phyloP scores from a whole-genome alignment of 192 early-diverging fungal species.

The Jimgerdemannia flammicorona region DNA sequence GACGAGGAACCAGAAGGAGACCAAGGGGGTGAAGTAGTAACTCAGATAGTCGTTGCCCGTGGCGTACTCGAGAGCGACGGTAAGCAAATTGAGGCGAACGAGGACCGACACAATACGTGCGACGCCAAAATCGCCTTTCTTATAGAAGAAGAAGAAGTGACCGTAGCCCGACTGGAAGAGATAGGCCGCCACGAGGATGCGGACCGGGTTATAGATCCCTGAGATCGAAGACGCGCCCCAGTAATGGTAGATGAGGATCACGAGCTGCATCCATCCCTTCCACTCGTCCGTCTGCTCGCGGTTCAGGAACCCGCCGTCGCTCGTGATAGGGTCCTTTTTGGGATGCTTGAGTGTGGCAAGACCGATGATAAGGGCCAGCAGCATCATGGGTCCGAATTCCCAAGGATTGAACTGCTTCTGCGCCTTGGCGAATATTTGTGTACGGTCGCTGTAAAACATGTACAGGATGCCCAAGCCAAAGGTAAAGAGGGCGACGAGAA shows the following conservation, averaged over 20 bases:
- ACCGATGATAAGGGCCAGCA: slow-evolving; percentile 38
- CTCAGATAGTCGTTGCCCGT: slow-evolving; percentile 70
- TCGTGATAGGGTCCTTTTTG: slow-evolving; percentile 26
- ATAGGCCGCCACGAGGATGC: slow-evolving; percentile 72
- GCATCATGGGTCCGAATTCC: slow-evolving; percentile 44
- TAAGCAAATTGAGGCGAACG: slow-evolving; percentile 66
- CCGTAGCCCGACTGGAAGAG: slow-evolving; percentile 85
- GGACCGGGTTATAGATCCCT: slow-evolving; percentile 68
- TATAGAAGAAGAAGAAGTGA: slow-evolving; percentile 69
- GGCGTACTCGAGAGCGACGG: slow-evolving; percentile 55
- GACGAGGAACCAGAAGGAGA: slow-evolving; percentile 63
- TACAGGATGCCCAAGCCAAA: slow-evolving; percentile 51
- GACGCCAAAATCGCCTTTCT: slow-evolving; percentile 64
- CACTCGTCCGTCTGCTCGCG: slow-evolving; percentile 82
- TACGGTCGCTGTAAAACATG: slow-evolving; percentile 68
- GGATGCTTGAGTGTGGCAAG: slow-evolving; percentile 36
- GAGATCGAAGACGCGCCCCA: slow-evolving; percentile 58
- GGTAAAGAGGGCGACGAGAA: slow-evolving; percentile 42
- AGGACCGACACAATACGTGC: slow-evolving; percentile 59
- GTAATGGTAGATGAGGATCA: slow-evolving; percentile 69
- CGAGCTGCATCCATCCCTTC: slow-evolving; percentile 87
- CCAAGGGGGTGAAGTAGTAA: slow-evolving; percentile 79
- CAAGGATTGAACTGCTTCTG: slow-evolving; percentile 51
- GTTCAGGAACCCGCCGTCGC: slow-evolving; percentile 57
- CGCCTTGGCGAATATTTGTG: slow-evolving; percentile 61